Evolutionary conservation across 768 basidiomycete species (phyloP).

Genomic region (Tulasnella sp.): DNA sequence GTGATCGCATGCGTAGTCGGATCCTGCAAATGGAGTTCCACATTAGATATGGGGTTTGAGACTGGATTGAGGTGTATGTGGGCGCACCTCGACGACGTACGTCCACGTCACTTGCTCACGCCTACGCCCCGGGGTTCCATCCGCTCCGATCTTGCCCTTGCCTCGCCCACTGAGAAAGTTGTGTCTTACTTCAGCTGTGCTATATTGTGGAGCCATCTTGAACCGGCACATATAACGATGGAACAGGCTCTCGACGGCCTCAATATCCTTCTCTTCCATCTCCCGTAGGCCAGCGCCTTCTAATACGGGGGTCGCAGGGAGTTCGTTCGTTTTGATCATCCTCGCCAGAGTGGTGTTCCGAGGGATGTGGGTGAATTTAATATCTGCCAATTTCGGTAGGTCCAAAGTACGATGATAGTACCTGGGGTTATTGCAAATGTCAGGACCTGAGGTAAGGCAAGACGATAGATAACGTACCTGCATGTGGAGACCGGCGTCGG

Average conservation of each 20-base stretch:
- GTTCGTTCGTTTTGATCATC: constrained; percentile 66
- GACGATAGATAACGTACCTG: constrained; percentile 36
- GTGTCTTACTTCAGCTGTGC: constrained; percentile 69
- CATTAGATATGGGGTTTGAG: too few relatives aligned
- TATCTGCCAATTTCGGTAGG: constrained; percentile 82
- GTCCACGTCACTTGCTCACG: constrained; percentile 87
- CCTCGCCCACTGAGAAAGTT: constrained; percentile 83
- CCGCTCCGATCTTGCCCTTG: constrained; percentile 38
- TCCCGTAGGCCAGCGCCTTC: constrained; percentile 57
- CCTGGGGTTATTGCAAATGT: constrained; percentile 32
- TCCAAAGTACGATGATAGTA: constrained; percentile 91
- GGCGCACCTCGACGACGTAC: constrained; percentile 83
- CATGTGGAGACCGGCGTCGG: constrained; percentile 89
- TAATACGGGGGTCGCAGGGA: constrained; percentile 35
- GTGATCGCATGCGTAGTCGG: constrained; percentile 74
- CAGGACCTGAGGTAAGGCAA: not conserved
- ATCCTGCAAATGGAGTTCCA: constrained; percentile 55
- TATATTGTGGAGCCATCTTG: constrained; percentile 67
- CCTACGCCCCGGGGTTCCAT: constrained; percentile 41
- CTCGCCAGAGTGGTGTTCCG: constrained; percentile 84
- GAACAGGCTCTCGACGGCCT: constrained; percentile 59
- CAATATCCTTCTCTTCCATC: constrained; percentile 73
- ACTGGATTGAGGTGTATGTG: not conserved
- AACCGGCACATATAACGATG: constrained; percentile 74
- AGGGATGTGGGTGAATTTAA: constrained; percentile 80